Evolutionary conservation across 371 early-diverging fungal genomes (phyloP), one percentile per base, ranked within the genome.

Genomic region (Neoconidiobolus thromboides): DNA sequence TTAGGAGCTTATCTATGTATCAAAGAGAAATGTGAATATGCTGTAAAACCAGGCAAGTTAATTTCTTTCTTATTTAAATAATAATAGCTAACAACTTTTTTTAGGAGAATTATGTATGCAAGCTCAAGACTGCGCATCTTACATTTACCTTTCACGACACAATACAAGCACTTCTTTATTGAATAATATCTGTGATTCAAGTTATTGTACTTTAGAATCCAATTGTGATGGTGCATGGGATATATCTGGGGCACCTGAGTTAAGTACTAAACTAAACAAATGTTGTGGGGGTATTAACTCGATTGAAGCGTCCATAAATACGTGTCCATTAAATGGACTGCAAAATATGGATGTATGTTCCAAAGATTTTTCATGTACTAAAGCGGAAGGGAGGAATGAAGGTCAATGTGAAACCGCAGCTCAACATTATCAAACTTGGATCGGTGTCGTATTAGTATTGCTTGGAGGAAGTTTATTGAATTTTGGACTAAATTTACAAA

Each of bases 401-500:
- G 26, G 26, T 26, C 26, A 26, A 26, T 42, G 26, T 41, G 59
- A 62, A 38, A 62, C 50, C 12, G 39, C 10, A 9, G 15, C 58
- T 26, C 47, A 58, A 37, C 42, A 62, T 40, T 60, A 69, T 48
- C 65, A 71, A 48, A 67, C 74, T 42, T 76, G 76, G 82, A 81
- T 89, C 40, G 91, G 90, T 3, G 77, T 87, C 37, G 62, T 87
- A 37, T 71, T 89, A 56, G 76, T 78, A 14, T 64, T 91, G 41
- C 65, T 78, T 38, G 87, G 88, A 47, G 85, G 87, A 41, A 69
- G 83, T 9, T 69, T 79, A 1, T 73, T 85, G 40, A 90, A 89
- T 67, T 62, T 89, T 55, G 92, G 92, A n/a, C 69, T 91, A 42
- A 91, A 91, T 63, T 67, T 87, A 51, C 92, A 91, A 69, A 91